These are phyloP conservation scores for Umbelopsis isabellina DNA, from an alignment of 192 early-diverging fungal species.

Conservation along the genomic window DNA sequence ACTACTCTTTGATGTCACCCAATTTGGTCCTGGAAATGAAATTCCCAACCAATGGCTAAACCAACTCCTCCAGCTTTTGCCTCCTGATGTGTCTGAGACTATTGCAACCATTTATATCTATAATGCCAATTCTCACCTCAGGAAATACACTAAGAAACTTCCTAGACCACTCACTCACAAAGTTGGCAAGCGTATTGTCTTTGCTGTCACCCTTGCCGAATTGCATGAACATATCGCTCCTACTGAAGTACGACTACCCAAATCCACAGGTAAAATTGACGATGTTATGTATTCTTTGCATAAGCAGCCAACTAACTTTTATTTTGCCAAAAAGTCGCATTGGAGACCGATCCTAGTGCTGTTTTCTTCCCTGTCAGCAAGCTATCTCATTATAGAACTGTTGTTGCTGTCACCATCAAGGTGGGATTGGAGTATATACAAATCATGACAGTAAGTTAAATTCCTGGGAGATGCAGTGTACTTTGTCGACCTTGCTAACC, in stretches of 20 bases:
- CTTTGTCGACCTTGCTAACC: neutral
- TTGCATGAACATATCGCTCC: conserved; percentile 75
- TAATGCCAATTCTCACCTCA: conserved; percentile 81
- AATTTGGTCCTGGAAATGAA: conserved; percentile 81
- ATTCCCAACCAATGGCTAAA: conserved; percentile 75
- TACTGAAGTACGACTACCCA: conserved; percentile 76
- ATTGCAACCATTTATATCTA: conserved; percentile 75
- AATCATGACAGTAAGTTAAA: conserved; percentile 58
- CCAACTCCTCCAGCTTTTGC: conserved; percentile 75
- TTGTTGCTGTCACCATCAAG: conserved; percentile 79
- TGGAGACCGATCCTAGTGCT: conserved; percentile 73
- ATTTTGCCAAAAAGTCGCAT: conserved; percentile 44
- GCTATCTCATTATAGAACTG: conserved; percentile 65
- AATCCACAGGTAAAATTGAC: conserved; percentile 57
- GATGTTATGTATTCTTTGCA: neutral
- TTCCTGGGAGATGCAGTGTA: neutral
- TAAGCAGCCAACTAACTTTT: neutral
- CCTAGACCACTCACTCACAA: conserved; percentile 52
- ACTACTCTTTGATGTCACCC: conserved; percentile 80
- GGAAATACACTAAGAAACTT: conserved; percentile 68
- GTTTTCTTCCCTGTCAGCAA: conserved; percentile 70
- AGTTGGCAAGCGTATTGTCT: conserved; percentile 68
- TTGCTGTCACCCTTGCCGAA: conserved; percentile 69
- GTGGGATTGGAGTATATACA: conserved; percentile 84
- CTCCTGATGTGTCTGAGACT: conserved; percentile 66